Evolutionary conservation across 306 rosid species (phyloP), one percentile per base, ranked within the genome.

Genomic region (Adenanthera pavonina): DNA sequence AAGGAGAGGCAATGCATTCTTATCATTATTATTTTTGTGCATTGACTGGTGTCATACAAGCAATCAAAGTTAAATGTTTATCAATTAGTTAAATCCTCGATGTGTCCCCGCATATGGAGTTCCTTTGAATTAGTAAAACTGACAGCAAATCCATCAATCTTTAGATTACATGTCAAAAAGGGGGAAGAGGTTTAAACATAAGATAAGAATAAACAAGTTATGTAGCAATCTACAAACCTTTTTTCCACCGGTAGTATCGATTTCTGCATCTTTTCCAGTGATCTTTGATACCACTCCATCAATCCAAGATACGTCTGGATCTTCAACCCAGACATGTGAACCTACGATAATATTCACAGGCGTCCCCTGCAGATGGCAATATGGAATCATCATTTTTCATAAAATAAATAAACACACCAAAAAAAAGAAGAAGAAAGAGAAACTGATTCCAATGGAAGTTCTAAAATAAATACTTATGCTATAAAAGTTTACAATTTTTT

Each of bases 261-360:
- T 91, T 83, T 95, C 94, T 54, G 86, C 97, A 78, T 95, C 97
- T 16, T 86, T 78, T 30, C 91, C 98, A 7, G 70, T 93, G 87
- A 95, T 92, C 86, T 95, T 93, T 13, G 87, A 66, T 9, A 95
- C 98, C 76, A 78, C 88, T 77, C 98, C 99, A 88, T 92, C 97
- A 30, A 87, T 66, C 94, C 98, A 95, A 59, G 93, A 86, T 53
- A 76, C 83, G 0, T 84, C 92, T 54, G 92, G 92, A 70, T 93
- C 97, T 84, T 92, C 97, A 30, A 72, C 82, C 99, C 99, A 95
- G 84, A 95, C 98, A 81, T 93, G 94, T 84, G 98, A 93, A 79
- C 97, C 98, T 73, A 84, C 98, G 72, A 80, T 90, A 81, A 95
- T 95, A 85, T 93, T 95, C 85, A 93, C 97, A 8, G 94, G 89